Base-by-base conservation (phyloP, 306 rosid species). In the Pyrus bretschneideri region DNA sequence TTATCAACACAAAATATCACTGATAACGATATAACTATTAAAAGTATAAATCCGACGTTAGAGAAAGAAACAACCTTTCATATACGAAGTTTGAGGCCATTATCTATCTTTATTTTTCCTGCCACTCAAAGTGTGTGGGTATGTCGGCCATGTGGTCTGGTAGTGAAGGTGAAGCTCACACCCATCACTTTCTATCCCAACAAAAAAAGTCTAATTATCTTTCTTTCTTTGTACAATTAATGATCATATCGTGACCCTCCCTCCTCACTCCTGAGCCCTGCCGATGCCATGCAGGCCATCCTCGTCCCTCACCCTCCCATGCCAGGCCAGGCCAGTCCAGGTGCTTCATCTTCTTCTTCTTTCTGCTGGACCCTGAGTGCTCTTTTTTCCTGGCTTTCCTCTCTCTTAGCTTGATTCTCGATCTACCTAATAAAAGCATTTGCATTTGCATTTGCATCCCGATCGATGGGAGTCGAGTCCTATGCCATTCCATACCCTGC, bases 141-240 rank as follows among this genome's bases (percentile, higher is more conserved):
- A 64, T 85, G 96, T 88, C 91, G 91, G 93, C 90, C 93, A 87
- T 84, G 87, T 88, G 91, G 52, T 49, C 18, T 80, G 81, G 31
- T 77, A 31, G 79, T 80, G 67, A 71, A 78, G 64, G 30, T 59
- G 69, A 42, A 51, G 55, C 58, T 2, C 30, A 17, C 67, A 57
- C 77, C 63, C 69, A n/a, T 77, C 82, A 38, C 73, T 87, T 58
- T 58, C 63, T 11, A 44, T 75, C 12, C 81, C 68, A 60, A 70
- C 44, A 73, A 22, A 67, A 58, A 59, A 76, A 71, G 80, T 80
- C 49, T 61, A 10, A 65, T 69, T 76, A 57, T 25, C 29, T 14
- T 61, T 25, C 66, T 51, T 10, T 58, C 29, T 35, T 18, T 69
- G 71, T 79, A 54, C 65, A 76, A 84, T 69, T 69, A 61, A 81